Evolutionary conservation across 176 grass and related monocot species (phyloP), one percentile per base, ranked within the genome.

Genomic region (Chrysopogon serrulatus): DNA sequence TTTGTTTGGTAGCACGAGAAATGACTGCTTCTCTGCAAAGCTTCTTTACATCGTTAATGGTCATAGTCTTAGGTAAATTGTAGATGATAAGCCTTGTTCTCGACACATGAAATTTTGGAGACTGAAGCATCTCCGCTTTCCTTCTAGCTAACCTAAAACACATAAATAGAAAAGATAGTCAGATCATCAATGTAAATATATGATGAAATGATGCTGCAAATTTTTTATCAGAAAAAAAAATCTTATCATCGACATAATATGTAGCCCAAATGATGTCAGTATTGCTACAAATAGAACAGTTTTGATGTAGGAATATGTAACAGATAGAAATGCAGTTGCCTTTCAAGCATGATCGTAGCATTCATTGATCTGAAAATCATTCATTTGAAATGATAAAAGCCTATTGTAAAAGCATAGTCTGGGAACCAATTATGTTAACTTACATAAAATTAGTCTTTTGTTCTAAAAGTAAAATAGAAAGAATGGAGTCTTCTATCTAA

Each of bases 71-170:
- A 14, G 96, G 96, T 84, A 98, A 87, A 89, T 95, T 95, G 83
- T 98, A 98, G 56, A 98, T 90, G 78, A 98, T 95, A 86, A 98
- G 86, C 71, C 87, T 92, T 79, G 91, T 98, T 87, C 83, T 92
- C 30, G 96, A 95, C 33, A 98, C 96, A 26, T 98, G 93, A 61
- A 98, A 98, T 80, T 98, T 98, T 85, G 96, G 96, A 85, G 96
- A 98, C 74, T 83, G 85, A 49, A 98, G 89, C 96, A 95, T 98
- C 85, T 94, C 91, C 14, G 31, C 31, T 87, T 98, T 98, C 77
- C 92, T 95, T 84, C 85, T 98, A 68, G 86, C 77, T 48, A 93
- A 89, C 83, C 93, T 98, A 80, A 87, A 68, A 56, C 16, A 68
- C 21, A 76, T 19, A 67, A 76, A 76, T 68, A 69, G 77, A 78